Evolutionary conservation across 2,329 filamentous ascomycete species (phyloP).

Genomic region (Penicillium corylophilum): DNA sequence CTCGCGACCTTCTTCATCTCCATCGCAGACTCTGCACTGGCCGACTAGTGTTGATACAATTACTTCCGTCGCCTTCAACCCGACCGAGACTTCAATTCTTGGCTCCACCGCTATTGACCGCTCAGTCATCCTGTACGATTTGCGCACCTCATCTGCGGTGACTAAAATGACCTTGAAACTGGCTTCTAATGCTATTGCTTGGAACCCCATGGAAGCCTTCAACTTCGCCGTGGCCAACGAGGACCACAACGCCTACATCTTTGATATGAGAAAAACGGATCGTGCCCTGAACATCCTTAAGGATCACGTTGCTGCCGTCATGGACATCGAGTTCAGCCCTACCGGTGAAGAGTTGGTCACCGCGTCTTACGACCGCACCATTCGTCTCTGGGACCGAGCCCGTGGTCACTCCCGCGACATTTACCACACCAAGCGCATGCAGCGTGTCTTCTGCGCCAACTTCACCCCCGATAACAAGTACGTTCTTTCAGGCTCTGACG

Average conservation of each 20-base stretch:
- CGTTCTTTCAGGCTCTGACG: constrained; percentile 85
- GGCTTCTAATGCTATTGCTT: constrained; percentile 77
- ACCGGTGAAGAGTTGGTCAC: constrained; percentile 92
- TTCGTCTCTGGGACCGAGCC: constrained; percentile 79
- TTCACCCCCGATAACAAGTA: constrained; percentile 91
- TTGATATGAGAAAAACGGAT: constrained; percentile 90
- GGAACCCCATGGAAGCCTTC: constrained; percentile 97
- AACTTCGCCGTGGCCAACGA: constrained; percentile 92
- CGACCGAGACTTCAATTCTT: constrained; percentile 87
- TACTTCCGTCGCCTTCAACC: constrained; percentile 84
- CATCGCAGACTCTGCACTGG: constrained; percentile 81
- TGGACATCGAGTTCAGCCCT: constrained; percentile 94
- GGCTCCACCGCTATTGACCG: constrained; percentile 83
- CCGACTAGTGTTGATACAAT: constrained; percentile 89
- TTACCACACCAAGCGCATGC: constrained; percentile 98
- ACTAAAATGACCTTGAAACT: constrained; percentile 79
- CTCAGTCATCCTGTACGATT: constrained; percentile 85
- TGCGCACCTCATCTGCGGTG: constrained; percentile 80
- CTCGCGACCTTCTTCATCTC: constrained; percentile 70
- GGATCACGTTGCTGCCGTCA: constrained; percentile 86
- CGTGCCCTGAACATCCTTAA: constrained; percentile 86
- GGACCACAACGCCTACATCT: constrained; percentile 89
- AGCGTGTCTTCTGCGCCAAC: constrained; percentile 79
- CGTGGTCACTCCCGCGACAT: constrained; percentile 85
- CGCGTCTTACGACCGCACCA: constrained; percentile 82